These are phyloP conservation scores for Penicillium cosmopolitanum DNA, from an alignment of 495 filamentous ascomycete species.

Conservation along the genomic window DNA sequence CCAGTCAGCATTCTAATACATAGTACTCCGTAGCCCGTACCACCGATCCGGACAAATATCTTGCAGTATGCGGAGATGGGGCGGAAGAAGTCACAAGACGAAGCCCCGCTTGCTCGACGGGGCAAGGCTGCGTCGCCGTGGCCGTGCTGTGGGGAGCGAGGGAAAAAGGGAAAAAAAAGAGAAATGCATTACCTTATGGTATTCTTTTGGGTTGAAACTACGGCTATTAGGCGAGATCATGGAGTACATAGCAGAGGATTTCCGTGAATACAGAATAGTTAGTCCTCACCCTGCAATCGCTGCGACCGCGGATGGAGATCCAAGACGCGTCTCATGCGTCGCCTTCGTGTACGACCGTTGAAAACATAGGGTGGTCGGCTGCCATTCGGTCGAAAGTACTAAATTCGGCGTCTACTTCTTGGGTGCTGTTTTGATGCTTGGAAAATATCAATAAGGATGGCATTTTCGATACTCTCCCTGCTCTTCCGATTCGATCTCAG, in stretches of 20 bases:
- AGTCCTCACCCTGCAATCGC: too few species aligned
- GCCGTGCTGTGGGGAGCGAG: background rate
- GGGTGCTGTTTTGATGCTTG: background rate
- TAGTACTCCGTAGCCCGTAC: too few species aligned
- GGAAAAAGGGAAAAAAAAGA: background rate
- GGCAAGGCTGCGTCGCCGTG: background rate
- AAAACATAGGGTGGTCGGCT: background rate
- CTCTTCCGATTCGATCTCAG: slow-evolving; percentile 1
- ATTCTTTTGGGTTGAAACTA: too few species aligned
- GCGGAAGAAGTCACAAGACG: background rate
- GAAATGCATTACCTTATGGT: background rate
- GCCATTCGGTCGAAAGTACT: background rate
- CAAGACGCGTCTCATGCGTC: background rate
- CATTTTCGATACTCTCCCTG: background rate
- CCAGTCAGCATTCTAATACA: too few species aligned
- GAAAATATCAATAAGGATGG: background rate
- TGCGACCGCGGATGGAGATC: background rate
- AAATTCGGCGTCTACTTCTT: background rate
- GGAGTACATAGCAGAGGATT: too few species aligned
- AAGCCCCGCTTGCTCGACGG: slow-evolving; percentile 1
- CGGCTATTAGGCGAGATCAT: too few species aligned
- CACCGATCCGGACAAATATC: too few species aligned
- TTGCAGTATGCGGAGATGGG: background rate
- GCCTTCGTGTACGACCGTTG: too few species aligned
- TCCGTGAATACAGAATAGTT: too few species aligned